phyloP scores from a whole-genome alignment of 2,329 filamentous ascomycete genomes.

The Teratosphaeria zuluensis region DNA sequence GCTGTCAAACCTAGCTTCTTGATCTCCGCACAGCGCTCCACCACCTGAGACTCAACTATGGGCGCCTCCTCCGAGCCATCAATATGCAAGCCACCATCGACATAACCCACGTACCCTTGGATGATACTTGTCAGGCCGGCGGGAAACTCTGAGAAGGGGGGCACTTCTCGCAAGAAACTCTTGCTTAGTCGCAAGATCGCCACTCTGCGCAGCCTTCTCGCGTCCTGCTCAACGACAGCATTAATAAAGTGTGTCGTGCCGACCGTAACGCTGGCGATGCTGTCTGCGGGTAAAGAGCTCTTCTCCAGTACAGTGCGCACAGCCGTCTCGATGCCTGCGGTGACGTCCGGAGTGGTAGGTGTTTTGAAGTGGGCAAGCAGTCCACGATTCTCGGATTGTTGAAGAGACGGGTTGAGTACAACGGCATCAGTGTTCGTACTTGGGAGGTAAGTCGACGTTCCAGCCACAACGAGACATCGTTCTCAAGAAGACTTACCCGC shows the following conservation, averaged over 20 bases:
- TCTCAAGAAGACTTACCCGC: conserved; percentile 8
- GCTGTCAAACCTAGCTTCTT: conserved; percentile 35
- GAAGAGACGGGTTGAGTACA: conserved; percentile 21
- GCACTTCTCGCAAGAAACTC: conserved; percentile 22
- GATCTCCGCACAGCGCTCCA: conserved; percentile 35
- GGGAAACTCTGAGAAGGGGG: conserved; percentile 23
- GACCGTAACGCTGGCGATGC: conserved; percentile 37
- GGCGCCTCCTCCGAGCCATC: conserved; percentile 34
- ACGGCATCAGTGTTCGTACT: conserved; percentile 27
- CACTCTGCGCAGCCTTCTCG: conserved; percentile 40
- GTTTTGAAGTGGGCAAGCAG: conserved; percentile 29
- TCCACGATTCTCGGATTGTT: conserved; percentile 16
- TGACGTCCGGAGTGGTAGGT: conserved; percentile 28
- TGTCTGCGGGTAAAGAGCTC: conserved; percentile 22
- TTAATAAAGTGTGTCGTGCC: conserved; percentile 39
- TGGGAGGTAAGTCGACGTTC: no score
- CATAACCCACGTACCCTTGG: conserved; percentile 27
- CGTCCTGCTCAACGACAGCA: conserved; percentile 29
- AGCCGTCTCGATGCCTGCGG: conserved; percentile 31
- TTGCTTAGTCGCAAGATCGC: conserved; percentile 39
- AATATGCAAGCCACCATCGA: conserved; percentile 42
- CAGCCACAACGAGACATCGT: no score
- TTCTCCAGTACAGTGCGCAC: conserved; percentile 28
- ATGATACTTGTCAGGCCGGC: conserved; percentile 22
- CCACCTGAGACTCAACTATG: conserved; percentile 36